A percentile compares a stretch with the other conserved stretches of the same genome.
Evolutionary conservation across 83 land plant genomes (phyloP).

Genomic region (Larix sibirica): DNA sequence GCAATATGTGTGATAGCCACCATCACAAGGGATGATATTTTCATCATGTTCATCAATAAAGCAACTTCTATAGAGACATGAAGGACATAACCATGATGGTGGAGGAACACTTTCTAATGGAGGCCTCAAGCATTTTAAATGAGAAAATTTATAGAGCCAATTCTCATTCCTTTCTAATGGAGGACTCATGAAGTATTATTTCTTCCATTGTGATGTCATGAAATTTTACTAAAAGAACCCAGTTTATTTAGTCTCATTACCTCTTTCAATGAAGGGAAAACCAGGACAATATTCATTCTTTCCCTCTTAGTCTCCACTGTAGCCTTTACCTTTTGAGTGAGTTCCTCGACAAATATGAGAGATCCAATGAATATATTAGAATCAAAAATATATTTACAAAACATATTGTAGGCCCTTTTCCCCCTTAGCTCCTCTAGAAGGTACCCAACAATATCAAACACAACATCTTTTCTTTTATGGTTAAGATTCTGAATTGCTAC

Average conservation of each 20-base stretch:
- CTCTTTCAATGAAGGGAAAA: slow-evolving; percentile 99
- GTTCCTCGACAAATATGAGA: slow-evolving; percentile 97
- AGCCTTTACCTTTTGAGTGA: slow-evolving; percentile 88
- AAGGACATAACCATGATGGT: too few relatives aligned
- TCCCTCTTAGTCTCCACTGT: slow-evolving; percentile 92
- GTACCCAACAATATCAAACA: slow-evolving; percentile 95
- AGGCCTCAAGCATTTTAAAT: too few relatives aligned
- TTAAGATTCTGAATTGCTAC: slow-evolving; percentile 87
- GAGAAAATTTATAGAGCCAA: too few relatives aligned
- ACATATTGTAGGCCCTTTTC: slow-evolving; percentile 61
- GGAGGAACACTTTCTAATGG: too few relatives aligned
- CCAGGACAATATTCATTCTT: slow-evolving; percentile 91
- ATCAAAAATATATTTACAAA: slow-evolving; percentile 82
- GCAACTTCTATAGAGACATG: too few relatives aligned
- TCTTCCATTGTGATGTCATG: too few relatives aligned
- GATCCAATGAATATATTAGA: slow-evolving; percentile 99
- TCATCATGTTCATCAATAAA: too few relatives aligned
- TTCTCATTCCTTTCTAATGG: too few relatives aligned
- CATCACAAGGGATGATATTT: too few relatives aligned
- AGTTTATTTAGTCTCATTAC: slow-evolving; percentile 99
- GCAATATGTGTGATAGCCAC: too few relatives aligned
- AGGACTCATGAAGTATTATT: too few relatives aligned
- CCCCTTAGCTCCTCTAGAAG: slow-evolving; percentile 96
- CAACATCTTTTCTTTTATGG: slow-evolving; percentile 37
- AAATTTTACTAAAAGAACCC: slow-evolving; percentile 92